Evolutionary conservation across 2,329 filamentous ascomycete species (phyloP).

Genomic region (Gaeumannomyces tritici): DNA sequence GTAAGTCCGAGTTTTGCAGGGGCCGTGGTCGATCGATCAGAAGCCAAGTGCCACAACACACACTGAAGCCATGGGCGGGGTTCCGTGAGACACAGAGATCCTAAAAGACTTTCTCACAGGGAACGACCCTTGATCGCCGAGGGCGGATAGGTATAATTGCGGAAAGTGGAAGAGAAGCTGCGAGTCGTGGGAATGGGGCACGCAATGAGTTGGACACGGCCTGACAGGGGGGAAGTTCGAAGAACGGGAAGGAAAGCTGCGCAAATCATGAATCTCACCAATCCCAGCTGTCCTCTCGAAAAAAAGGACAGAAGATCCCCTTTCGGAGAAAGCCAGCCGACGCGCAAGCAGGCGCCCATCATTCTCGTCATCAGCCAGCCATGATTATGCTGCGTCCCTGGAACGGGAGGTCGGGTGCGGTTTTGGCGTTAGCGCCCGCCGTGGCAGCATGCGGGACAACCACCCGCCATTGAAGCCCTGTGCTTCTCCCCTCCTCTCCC

Average conservation of each 20-base stretch:
- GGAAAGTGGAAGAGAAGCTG: background rate
- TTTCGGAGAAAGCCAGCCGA: background rate
- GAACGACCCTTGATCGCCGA: background rate
- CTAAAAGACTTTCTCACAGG: background rate
- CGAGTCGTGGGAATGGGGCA: background rate
- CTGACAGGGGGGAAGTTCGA: background rate
- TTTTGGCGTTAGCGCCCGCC: background rate
- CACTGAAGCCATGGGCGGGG: too few relatives aligned
- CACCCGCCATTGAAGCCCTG: too few relatives aligned
- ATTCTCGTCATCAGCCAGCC: background rate
- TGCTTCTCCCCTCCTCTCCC: too few relatives aligned
- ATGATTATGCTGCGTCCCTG: background rate
- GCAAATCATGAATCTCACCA: background rate
- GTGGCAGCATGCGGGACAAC: too few relatives aligned
- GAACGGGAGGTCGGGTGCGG: background rate
- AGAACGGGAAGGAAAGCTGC: background rate
- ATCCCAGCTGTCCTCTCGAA: background rate
- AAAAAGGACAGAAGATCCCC: too few relatives aligned
- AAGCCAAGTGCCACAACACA: background rate
- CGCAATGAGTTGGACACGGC: background rate
- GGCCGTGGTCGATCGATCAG: background rate
- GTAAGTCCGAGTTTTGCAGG: background rate
- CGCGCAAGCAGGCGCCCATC: background rate
- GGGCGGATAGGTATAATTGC: background rate
- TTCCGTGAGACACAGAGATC: background rate